Evolutionary conservation across 371 early-diverging fungal genomes (phyloP), one percentile per base, ranked within the genome.

Genomic region (Pancytospora philotis): DNA sequence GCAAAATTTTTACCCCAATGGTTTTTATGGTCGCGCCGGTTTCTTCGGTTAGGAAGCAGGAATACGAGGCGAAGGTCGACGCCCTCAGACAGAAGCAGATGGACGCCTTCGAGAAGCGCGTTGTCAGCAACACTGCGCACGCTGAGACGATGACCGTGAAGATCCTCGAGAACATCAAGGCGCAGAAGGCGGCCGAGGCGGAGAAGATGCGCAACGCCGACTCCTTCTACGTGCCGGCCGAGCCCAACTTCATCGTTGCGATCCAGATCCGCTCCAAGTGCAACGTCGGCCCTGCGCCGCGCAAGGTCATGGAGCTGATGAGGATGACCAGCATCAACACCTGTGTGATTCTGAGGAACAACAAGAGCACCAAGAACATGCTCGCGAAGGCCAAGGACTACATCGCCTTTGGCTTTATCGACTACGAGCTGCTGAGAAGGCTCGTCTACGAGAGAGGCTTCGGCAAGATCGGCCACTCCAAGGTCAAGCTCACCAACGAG

Each of bases 391-490:
- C 95, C 77, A 87, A 88, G 76, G 95, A 96, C 77, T 97, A 91
- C 84, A 87, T 97, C 69, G 88, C 99, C 72, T 80, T 65, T 79
- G 93, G 95, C 79, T 87, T 87, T 71, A 93, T 97, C 82, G 92
- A 92, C 87, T 85, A 93, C 75, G 95, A 97, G 87, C 85, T 93
- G 59, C 88, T 96, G 81, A 91, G 93, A 80, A 94, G 93, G 85
- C 85, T 98, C 68, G 83, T 98, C 85, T 98, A 98, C 91, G 97
- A 93, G 88, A 92, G 95, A 78, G 99, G 95, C 63, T 90, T 89
- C 82, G 95, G 88, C 78, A 93, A 93, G 90, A 34, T 71, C n/a
- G 60, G 19, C 3, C 3, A 36, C 13, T 4, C 36, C 4, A 52
- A 48, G 28, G 59, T 59, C 8, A 91, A 95, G 72, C 86, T 98